Percentiles rank a stretch among this genome's conserved stretches.
Evolutionary conservation across 352 stramenopile species (phyloP).

Genomic region (Phytophthora quininea): DNA sequence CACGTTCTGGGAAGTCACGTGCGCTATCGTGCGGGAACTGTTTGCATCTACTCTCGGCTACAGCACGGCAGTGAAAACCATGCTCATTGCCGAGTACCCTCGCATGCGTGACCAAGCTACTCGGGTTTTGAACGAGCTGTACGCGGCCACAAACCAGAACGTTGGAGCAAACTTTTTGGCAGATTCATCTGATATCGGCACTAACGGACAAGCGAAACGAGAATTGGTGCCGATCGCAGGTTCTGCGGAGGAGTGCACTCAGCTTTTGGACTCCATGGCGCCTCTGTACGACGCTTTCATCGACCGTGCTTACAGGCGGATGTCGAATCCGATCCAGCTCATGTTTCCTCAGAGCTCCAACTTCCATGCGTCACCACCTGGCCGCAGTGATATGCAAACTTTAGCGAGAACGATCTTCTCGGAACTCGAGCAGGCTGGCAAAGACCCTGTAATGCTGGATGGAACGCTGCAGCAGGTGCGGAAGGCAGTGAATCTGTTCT

Average conservation of each 20-base stretch:
- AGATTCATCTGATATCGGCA: constrained; percentile 7
- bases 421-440: constrained; percentile 69
- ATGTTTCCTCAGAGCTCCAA: constrained; percentile 88
- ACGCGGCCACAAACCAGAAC: constrained; percentile 55
- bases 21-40: constrained; percentile 76
- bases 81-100: constrained; percentile 80
- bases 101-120: constrained; percentile 80
- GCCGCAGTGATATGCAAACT: constrained; percentile 84
- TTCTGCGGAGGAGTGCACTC: constrained; percentile 50
- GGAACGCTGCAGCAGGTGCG: constrained; percentile 65
- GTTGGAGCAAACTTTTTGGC: constrained; percentile 29
- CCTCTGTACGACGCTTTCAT: constrained; percentile 76
- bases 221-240: constrained; percentile 44
- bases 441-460: constrained; percentile 63
- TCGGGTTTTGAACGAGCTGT: constrained; percentile 65
- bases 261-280: constrained; percentile 75
- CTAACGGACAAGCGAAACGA: constrained; percentile 5
- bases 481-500: constrained; percentile 74
- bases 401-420: constrained; percentile 74
- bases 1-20: constrained; percentile 88
- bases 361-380: constrained; percentile 83
- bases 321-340: constrained; percentile 83
- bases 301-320: constrained; percentile 59
- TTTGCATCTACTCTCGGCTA: constrained; percentile 70
- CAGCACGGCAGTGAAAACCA: constrained; percentile 58